phyloP scores from a whole-genome alignment of 2,329 filamentous ascomycete genomes.

The Westerdykella aurantiaca region DNA sequence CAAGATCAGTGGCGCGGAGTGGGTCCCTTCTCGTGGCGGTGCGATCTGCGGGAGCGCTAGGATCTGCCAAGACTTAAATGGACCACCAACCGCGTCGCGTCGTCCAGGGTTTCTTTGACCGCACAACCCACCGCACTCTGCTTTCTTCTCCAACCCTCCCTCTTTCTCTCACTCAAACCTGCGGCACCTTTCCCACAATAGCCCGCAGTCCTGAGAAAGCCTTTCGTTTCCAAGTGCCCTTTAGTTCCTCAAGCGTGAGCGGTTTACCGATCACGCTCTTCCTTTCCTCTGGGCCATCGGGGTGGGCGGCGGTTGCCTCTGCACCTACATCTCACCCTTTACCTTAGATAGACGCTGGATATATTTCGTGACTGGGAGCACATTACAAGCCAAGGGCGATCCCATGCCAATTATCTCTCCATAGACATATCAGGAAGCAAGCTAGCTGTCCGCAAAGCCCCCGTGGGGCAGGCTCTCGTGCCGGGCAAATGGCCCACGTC shows the following conservation, averaged over 20 bases:
- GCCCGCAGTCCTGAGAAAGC: not conserved
- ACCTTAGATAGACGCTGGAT: too few relatives aligned
- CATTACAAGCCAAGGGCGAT: too few relatives aligned
- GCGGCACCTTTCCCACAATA: not conserved
- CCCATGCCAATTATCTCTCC: too few relatives aligned
- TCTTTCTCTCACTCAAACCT: not conserved
- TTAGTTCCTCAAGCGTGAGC: too few relatives aligned
- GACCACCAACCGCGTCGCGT: not conserved
- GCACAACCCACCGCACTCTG: not conserved
- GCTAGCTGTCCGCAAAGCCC: not conserved
- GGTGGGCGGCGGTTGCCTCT: too few relatives aligned
- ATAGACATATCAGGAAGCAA: not conserved
- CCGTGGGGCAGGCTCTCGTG: not conserved
- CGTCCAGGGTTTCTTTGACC: not conserved
- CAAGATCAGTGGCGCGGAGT: too few relatives aligned
- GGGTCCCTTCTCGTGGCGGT: not conserved
- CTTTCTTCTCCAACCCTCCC: not conserved
- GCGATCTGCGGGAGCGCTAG: not conserved
- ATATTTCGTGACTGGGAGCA: too few relatives aligned
- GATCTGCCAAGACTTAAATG: not conserved
- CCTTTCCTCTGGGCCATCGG: too few relatives aligned
- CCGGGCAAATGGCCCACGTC: constrained; percentile 26
- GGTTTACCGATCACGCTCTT: too few relatives aligned
- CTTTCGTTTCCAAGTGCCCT: too few relatives aligned
- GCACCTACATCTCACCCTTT: too few relatives aligned